Conservation (phyloP, 257 asterid genomes). For the Cordia subcordata region DNA sequence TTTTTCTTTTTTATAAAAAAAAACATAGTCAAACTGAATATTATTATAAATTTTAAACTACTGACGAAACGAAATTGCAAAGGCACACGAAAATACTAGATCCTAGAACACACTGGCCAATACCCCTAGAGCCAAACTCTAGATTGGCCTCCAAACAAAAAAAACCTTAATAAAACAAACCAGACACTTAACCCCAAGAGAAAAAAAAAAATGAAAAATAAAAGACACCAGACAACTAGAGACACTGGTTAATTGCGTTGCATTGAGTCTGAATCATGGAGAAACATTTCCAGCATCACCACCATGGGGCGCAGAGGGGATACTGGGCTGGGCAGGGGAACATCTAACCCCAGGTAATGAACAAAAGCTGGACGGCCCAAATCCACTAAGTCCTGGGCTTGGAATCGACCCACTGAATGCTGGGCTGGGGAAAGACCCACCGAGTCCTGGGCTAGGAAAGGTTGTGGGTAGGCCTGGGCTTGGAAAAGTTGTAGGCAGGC, state of each 20-base stretch:
- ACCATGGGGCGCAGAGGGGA: background rate
- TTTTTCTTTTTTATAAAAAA: too few relatives aligned
- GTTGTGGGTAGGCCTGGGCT: background rate
- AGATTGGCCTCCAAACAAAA: background rate
- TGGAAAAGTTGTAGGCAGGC: background rate
- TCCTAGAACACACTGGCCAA: background rate
- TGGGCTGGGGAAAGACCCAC: background rate
- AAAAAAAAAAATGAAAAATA: too few relatives aligned
- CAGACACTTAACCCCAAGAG: too few relatives aligned
- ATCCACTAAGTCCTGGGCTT: background rate
- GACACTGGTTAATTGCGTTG: background rate
- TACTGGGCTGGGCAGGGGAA: background rate
- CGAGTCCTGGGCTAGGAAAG: background rate
- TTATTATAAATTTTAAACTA: too few relatives aligned
- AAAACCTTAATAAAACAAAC: background rate
- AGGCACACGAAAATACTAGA: background rate
- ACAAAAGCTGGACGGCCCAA: background rate
- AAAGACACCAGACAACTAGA: background rate
- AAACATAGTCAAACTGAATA: too few relatives aligned
- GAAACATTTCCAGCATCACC: background rate
- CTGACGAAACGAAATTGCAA: too few relatives aligned
- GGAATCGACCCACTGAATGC: slow-evolving; percentile 1
- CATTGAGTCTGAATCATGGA: background rate
- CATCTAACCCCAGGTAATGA: slow-evolving; percentile 8
- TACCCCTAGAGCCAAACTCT: background rate